Percentiles rank a stretch among this genome's conserved stretches.
Evolutionary conservation across 192 early-diverging fungal species (phyloP).

Genomic region (Glomus cerebriforme): DNA sequence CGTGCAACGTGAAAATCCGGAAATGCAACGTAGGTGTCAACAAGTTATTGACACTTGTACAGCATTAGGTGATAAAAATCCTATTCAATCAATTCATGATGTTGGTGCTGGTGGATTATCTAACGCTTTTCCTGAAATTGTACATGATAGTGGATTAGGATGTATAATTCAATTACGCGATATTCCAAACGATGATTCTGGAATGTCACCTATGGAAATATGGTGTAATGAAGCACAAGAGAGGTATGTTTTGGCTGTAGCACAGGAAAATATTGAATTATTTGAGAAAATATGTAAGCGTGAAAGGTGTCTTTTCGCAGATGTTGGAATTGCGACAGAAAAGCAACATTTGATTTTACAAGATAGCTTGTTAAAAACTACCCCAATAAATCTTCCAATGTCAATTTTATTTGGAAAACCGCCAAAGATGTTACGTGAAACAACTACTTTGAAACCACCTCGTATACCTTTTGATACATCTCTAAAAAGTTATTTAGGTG

Average conservation of each 20-base stretch:
- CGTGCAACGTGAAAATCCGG: slow-evolving; percentile 98
- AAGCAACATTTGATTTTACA: slow-evolving; percentile 81
- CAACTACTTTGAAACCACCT: slow-evolving; percentile 53
- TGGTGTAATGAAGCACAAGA: slow-evolving; percentile 99
- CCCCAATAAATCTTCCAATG: slow-evolving; percentile 93
- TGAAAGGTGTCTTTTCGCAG: slow-evolving; percentile 90
- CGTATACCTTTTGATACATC: slow-evolving; percentile 61
- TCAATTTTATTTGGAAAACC: slow-evolving; percentile 94
- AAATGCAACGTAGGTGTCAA: slow-evolving; percentile 98
- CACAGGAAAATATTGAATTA: slow-evolving; percentile 59
- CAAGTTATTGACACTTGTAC: slow-evolving; percentile 96
- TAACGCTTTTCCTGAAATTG: slow-evolving; percentile 97
- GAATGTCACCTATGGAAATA: slow-evolving; percentile 99
- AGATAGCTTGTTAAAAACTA: slow-evolving; percentile 68
- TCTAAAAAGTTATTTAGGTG: slow-evolving; percentile 61
- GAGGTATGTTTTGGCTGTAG: slow-evolving; percentile 95
- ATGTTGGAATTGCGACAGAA: slow-evolving; percentile 85
- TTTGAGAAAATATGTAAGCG: slow-evolving; percentile 82
- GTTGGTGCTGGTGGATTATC: slow-evolving; percentile 99
- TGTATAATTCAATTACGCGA: slow-evolving; percentile 89
- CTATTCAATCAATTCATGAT: slow-evolving; percentile 95
- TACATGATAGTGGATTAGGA: slow-evolving; percentile 92
- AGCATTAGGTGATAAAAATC: slow-evolving; percentile 74
- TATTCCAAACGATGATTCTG: slow-evolving; percentile 86
- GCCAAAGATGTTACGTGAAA: slow-evolving; percentile 89